Conservation (phyloP, 495 filamentous ascomycete genomes). For the Eremomyces bilateralis region DNA sequence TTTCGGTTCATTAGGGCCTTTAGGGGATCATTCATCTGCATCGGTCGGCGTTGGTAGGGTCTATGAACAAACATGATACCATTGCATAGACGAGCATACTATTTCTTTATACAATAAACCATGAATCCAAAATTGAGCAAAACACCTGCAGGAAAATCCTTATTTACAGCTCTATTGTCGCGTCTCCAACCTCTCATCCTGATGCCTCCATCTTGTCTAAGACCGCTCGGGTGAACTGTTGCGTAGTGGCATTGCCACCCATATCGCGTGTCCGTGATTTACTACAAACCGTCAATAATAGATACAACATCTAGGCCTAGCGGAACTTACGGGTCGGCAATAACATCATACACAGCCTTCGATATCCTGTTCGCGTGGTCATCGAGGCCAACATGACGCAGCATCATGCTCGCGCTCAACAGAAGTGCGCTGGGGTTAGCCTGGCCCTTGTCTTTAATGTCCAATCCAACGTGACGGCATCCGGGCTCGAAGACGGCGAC, state of each 20-base stretch:
- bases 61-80: no score
- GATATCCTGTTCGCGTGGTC: constrained; percentile 96
- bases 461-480: constrained; percentile 93
- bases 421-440: constrained; percentile 94
- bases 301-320: background rate
- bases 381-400: constrained; percentile 88
- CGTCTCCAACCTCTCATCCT: no score
- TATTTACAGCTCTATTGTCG: no score
- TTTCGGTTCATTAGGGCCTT: no score
- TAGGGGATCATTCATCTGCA: no score
- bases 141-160: no score
- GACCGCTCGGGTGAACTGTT: constrained; percentile 87
- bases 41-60: no score
- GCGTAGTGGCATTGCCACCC: constrained; percentile 72
- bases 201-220: constrained; percentile 85
- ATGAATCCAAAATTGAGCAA: no score
- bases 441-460: constrained; percentile 98
- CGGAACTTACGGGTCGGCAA: constrained; percentile 63
- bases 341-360: constrained; percentile 91
- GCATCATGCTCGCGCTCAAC: constrained; percentile 84
- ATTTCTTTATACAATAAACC: no score
- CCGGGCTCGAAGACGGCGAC: constrained; percentile 97
- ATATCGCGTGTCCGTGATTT: constrained; percentile 79
- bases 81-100: no score
- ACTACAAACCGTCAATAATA: constrained; percentile 27